Evolutionary conservation across 257 asterid species (phyloP), one percentile per base, ranked within the genome.

Genomic region (Nicotiana benthamiana): DNA sequence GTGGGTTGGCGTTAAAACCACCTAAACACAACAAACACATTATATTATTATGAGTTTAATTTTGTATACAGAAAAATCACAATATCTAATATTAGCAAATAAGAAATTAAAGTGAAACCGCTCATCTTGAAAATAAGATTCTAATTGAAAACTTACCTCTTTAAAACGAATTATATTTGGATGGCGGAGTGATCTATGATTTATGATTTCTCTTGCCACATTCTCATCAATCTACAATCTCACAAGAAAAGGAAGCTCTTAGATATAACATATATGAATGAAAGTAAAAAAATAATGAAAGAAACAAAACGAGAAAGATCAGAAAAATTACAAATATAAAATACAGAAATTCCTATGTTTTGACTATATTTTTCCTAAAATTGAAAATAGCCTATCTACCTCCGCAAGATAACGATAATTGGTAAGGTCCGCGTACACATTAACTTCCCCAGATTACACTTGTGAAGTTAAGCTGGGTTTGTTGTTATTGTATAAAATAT

Each of bases 111-210:
- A 30, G 34, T 30, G 34, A 30, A 30, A 30, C 34, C 9, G 46
- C 10, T 40, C 11, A 40, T 40, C 48, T 40, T 40, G 48, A 40
- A 40, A 40, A 40, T 40, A 40, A 40, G 48, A 7, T 9, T 1
- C 13, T 5, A 46, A 46, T 12, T 51, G 5, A 60, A 16, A 9
- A 48, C 28, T 7, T 18, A 87, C 96, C 93, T 92, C 94, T 86
- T 91, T 92, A 88, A 91, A 92, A 32, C 94, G 95, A 84, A 92
- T 92, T 4, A 92, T 92, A 61, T 92, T 92, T 17, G 95, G 97
- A 86, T 92, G 97, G 1, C 94, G 87, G 12, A 92, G 92, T 1
- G 97, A 92, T 79, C 97, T 84, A 81, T 91, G 95, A 62, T 92
- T 91, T 60, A 92, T 91, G 20, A 92, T 92, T 75, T 92, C 97